Evolutionary conservation across 208 protist genomes (phyloP).

Genomic region (Zelonia costaricensis): DNA sequence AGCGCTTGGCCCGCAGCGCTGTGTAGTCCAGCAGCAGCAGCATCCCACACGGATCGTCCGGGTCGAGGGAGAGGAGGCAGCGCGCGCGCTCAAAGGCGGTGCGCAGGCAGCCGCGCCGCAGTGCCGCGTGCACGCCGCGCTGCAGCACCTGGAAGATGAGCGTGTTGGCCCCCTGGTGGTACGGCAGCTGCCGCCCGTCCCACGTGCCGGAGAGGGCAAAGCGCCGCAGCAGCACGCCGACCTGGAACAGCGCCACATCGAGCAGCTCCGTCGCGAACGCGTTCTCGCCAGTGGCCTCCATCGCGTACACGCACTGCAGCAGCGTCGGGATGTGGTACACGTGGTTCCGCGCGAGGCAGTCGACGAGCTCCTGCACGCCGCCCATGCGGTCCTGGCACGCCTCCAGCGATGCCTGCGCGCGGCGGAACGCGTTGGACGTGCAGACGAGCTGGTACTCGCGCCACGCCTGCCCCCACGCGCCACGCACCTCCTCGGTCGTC

Average conservation of each 20-base stretch:
- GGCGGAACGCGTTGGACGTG: conserved; percentile 41
- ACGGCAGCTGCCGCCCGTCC: conserved; percentile 48
- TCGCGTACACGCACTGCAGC: conserved; percentile 55
- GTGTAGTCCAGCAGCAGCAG: conserved; percentile 78
- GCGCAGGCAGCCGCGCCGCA: conserved; percentile 66
- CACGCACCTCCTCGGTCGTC: conserved; percentile 17
- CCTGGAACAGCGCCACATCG: conserved; percentile 79
- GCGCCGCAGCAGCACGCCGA: conserved; percentile 62
- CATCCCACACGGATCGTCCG: conserved; percentile 56
- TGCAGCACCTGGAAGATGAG: conserved; percentile 60
- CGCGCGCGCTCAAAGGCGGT: conserved; percentile 73
- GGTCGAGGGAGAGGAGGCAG: conserved; percentile 79
- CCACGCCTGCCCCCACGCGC: conserved; percentile 4
- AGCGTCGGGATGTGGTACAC: conserved; percentile 87
- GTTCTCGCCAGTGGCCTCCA: conserved; percentile 64
- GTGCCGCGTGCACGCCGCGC: conserved; percentile 65
- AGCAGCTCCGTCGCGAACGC: conserved; percentile 58
- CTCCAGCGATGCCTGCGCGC: conserved; percentile 43
- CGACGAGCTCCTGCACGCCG: conserved; percentile 52
- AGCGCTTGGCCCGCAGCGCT: conserved; percentile 72
- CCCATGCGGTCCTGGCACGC: conserved; percentile 29
- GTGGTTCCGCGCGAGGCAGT: conserved; percentile 40
- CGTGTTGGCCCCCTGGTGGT: conserved; percentile 30
- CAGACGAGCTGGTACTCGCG: conserved; percentile 43
- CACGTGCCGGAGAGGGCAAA: conserved; percentile 64